phyloP scores from a whole-genome alignment of 2,329 filamentous ascomycete species.

The Apiospora marii region DNA sequence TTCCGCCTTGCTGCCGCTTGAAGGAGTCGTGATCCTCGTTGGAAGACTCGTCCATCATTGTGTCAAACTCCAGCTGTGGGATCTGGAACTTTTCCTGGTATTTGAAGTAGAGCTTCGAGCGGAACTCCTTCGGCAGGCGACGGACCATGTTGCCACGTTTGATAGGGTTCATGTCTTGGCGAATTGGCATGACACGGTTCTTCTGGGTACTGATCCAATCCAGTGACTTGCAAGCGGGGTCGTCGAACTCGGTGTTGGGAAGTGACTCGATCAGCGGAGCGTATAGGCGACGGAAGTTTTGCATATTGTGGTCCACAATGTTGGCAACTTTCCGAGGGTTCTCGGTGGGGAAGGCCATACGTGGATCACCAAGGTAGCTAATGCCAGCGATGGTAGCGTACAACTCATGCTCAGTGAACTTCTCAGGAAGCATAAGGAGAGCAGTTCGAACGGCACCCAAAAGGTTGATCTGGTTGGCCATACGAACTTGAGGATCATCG shows the following conservation, averaged over 20 bases:
- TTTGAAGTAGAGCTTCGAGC: constrained; percentile 89
- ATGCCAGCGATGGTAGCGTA: constrained; percentile 92
- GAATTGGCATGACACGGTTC: constrained; percentile 69
- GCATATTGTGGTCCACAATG: constrained; percentile 90
- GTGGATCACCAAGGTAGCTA: constrained; percentile 94
- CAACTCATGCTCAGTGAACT: constrained; percentile 86
- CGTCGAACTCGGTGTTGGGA: constrained; percentile 84
- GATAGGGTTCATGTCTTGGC: constrained; percentile 91
- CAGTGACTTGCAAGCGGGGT: constrained; percentile 62
- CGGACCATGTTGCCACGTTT: constrained; percentile 97
- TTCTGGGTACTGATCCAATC: constrained; percentile 71
- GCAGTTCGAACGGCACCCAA: constrained; percentile 91
- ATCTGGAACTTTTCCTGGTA: constrained; percentile 93
- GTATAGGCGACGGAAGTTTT: constrained; percentile 92
- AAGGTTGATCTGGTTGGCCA: constrained; percentile 96
- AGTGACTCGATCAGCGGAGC: constrained; percentile 87
- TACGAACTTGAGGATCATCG: constrained; percentile 88
- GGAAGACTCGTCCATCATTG: constrained; percentile 80
- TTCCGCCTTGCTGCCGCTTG: constrained; percentile 77
- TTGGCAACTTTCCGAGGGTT: constrained; percentile 92
- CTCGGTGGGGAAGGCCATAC: constrained; percentile 90
- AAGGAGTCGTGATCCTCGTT: constrained; percentile 75
- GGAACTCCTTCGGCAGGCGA: constrained; percentile 84
- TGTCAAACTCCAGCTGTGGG: constrained; percentile 81
- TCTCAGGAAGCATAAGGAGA: constrained; percentile 81